Conservation (phyloP, 305 asterid species). For the Solanum aculeatissimum region DNA sequence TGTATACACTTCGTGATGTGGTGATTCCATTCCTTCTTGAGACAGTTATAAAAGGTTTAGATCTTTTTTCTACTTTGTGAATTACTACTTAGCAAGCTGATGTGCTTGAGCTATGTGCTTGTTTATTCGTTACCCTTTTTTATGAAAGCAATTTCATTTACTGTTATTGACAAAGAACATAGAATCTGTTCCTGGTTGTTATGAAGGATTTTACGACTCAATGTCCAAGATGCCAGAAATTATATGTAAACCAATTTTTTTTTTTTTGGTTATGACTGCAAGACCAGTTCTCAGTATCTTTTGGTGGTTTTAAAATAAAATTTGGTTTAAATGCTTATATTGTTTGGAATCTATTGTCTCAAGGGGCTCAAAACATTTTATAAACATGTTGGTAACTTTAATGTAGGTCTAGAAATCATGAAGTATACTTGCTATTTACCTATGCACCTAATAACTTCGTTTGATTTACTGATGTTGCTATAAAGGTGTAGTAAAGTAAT, state of each 20-base stretch:
- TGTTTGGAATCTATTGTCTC: not conserved
- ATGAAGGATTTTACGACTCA: not conserved
- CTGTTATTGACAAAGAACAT: not conserved
- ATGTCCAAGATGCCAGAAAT: not conserved
- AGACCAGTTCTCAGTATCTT: not conserved
- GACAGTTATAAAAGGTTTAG: constrained; percentile 71
- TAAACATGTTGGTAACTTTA: not conserved
- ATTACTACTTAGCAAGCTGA: not conserved
- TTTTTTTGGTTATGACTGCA: not conserved
- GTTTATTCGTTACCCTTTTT: not conserved
- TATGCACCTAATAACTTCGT: not conserved
- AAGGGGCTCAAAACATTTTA: not conserved
- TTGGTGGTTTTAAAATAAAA: not conserved
- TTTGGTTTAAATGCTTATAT: not conserved
- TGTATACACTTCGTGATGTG: constrained; percentile 55
- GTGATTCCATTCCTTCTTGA: constrained; percentile 64
- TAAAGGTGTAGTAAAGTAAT: not conserved
- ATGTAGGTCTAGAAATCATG: not conserved
- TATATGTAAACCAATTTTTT: not conserved
- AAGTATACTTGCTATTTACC: not conserved
- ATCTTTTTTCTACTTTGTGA: not conserved
- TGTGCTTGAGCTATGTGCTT: not conserved
- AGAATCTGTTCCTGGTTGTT: not conserved
- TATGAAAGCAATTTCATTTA: not conserved
- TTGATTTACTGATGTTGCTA: not conserved